Conservation (phyloP, 257 asterid genomes). For the Rubia yunnanensis region DNA sequence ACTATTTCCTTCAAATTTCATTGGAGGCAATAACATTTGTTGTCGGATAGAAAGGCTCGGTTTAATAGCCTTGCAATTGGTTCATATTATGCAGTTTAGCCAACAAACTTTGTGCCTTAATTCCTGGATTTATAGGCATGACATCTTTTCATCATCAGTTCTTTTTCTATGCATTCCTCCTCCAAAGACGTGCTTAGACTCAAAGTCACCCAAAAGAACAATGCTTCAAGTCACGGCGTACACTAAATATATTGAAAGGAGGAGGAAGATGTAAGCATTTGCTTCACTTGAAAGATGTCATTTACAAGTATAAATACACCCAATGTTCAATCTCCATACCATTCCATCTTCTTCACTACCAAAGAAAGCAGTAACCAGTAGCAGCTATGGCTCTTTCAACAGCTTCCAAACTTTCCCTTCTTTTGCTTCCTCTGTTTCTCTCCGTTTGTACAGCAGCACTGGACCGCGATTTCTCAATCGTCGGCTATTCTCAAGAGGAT, state of each 20-base stretch:
- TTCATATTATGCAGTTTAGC: not conserved
- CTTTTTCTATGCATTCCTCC: not conserved
- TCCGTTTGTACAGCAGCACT: constrained; percentile 11
- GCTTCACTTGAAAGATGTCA: constrained; percentile 30
- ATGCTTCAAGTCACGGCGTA: constrained; percentile 49
- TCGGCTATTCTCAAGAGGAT: constrained; percentile 49
- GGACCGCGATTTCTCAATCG: constrained; percentile 46
- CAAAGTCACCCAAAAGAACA: constrained; percentile 32
- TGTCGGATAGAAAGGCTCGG: not conserved
- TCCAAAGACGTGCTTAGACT: constrained; percentile 29
- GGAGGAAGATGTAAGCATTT: constrained; percentile 2
- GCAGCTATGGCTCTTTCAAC: constrained; percentile 33
- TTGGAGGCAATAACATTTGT: no score
- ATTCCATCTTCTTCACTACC: constrained; percentile 22
- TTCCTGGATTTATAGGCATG: not conserved
- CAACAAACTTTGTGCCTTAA: not conserved
- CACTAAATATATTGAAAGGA: not conserved
- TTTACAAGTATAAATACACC: constrained; percentile 19
- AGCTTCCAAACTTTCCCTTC: constrained; percentile 26
- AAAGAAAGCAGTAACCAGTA: not conserved
- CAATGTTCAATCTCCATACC: not conserved
- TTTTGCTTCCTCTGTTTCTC: constrained; percentile 23
- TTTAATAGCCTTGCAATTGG: not conserved
- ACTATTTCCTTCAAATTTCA: no score
- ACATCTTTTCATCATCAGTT: constrained; percentile 8